These are phyloP conservation scores for Penicillium lagena DNA, from an alignment of 495 filamentous ascomycete species.

Conservation along the genomic window DNA sequence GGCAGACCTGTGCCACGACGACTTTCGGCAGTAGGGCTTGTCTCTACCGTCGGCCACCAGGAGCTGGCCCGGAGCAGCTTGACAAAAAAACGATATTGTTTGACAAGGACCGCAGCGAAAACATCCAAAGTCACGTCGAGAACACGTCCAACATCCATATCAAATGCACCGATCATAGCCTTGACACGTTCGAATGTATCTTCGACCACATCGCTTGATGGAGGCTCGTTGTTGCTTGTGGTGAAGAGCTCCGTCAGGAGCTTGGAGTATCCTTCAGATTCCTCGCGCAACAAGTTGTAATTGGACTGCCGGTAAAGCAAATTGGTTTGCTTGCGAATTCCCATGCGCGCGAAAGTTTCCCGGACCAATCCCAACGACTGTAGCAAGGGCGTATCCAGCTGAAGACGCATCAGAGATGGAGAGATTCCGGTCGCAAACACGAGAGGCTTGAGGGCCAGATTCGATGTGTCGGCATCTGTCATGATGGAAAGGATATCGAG, in stretches of 20 bases:
- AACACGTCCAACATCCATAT: slow-evolving; percentile 88
- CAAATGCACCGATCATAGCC: slow-evolving; percentile 86
- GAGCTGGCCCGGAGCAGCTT: slow-evolving; percentile 85
- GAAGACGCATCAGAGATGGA: slow-evolving; percentile 63
- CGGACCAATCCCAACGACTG: slow-evolving; percentile 71
- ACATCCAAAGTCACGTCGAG: slow-evolving; percentile 89
- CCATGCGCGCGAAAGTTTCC: slow-evolving; percentile 74
- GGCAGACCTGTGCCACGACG: slow-evolving; percentile 53
- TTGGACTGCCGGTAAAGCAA: slow-evolving; percentile 91
- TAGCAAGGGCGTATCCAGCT: slow-evolving; percentile 73
- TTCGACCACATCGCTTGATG: slow-evolving; percentile 56
- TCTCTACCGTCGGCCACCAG: slow-evolving; percentile 81
- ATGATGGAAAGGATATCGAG: slow-evolving; percentile 75
- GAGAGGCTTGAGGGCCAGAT: slow-evolving; percentile 42
- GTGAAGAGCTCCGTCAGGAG: slow-evolving; percentile 84
- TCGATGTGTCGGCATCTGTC: slow-evolving; percentile 53
- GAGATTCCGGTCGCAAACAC: slow-evolving; percentile 67
- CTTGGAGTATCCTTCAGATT: slow-evolving; percentile 91
- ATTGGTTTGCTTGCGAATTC: slow-evolving; percentile 83
- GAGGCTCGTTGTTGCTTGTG: slow-evolving; percentile 57
- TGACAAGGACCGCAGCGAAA: slow-evolving; percentile 76
- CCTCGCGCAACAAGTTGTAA: slow-evolving; percentile 92
- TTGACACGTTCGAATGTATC: slow-evolving; percentile 76
- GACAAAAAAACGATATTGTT: slow-evolving; percentile 85
- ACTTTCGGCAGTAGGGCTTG: slow-evolving; percentile 20